phyloP scores from a whole-genome alignment of 2,329 filamentous ascomycete species.

The Aspergillus pseudonomiae region DNA sequence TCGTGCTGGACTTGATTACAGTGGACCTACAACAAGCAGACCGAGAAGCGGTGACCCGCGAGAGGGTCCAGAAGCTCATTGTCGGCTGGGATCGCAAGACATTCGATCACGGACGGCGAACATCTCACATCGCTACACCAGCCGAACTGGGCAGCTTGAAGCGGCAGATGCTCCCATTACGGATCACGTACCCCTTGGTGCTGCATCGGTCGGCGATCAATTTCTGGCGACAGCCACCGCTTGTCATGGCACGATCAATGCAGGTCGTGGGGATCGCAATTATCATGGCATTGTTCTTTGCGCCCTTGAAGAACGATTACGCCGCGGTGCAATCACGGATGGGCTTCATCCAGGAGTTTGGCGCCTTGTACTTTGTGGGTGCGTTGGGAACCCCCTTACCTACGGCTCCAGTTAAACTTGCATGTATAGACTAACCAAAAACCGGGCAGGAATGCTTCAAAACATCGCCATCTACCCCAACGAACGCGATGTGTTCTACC shows the following conservation, averaged over 20 bases:
- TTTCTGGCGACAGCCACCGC: constrained; percentile 65
- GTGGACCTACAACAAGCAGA: constrained; percentile 70
- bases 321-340: constrained; percentile 72
- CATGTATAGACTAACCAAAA: constrained; percentile 6
- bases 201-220: constrained; percentile 70
- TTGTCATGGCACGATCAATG: constrained; percentile 67
- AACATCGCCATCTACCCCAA: constrained; percentile 74
- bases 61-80: constrained; percentile 64
- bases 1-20: constrained; percentile 75
- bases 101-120: constrained; percentile 25
- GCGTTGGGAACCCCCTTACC: constrained; percentile 11
- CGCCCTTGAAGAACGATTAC: constrained; percentile 70
- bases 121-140: constrained; percentile 62
- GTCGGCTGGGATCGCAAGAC: constrained; percentile 54
- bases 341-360: constrained; percentile 73
- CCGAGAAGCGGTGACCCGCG: constrained; percentile 64
- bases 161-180: constrained; percentile 64
- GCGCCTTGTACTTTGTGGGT: constrained; percentile 53
- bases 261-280: constrained; percentile 67
- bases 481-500: constrained; percentile 76
- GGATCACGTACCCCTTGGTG: constrained; percentile 67
- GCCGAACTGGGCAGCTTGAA: constrained; percentile 72
- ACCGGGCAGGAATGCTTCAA: constrained; percentile 69
- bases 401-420: background rate
- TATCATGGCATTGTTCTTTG: constrained; percentile 70